phyloP scores from a whole-genome alignment of 2,329 filamentous ascomycete genomes.

The Neofusicoccum parvum region DNA sequence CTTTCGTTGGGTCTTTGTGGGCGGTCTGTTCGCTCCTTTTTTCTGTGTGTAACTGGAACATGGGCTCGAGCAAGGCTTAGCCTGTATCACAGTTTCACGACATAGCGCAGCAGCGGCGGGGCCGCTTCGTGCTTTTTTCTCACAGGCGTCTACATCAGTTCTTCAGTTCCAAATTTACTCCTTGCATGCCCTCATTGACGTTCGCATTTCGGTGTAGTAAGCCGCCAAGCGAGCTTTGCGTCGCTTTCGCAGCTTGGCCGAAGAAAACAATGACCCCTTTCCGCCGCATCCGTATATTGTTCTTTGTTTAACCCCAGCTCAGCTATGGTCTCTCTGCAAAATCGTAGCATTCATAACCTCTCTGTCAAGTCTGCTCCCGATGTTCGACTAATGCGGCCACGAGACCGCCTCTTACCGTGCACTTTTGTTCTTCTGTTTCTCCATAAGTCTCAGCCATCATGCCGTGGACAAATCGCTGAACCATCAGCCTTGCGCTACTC shows the following conservation, averaged over 20 bases:
- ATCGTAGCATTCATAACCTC: not conserved
- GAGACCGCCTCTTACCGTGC: not conserved
- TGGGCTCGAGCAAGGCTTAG: not conserved
- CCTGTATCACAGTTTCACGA: not conserved
- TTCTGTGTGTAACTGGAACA: not conserved
- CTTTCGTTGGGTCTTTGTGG: not conserved
- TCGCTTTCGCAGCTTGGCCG: slow-evolving; percentile 4
- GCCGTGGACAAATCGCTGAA: not conserved
- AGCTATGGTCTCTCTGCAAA: not conserved
- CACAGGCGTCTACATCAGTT: not conserved
- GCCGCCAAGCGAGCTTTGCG: slow-evolving; percentile 8
- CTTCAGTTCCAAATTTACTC: not conserved
- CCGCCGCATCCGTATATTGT: not conserved
- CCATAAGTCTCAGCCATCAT: not conserved
- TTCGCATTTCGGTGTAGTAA: not conserved
- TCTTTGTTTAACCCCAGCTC: not conserved
- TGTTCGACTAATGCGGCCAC: not conserved
- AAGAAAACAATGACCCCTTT: slow-evolving; percentile 2
- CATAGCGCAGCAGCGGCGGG: not conserved
- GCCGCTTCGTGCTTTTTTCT: not conserved
- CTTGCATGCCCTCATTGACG: not conserved
- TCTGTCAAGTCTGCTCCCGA: not conserved
- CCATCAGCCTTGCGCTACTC: not conserved
- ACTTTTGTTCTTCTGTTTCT: not conserved
- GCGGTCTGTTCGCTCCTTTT: no score